Conservation (phyloP, 305 asterid genomes). For the Galium porrigens region DNA sequence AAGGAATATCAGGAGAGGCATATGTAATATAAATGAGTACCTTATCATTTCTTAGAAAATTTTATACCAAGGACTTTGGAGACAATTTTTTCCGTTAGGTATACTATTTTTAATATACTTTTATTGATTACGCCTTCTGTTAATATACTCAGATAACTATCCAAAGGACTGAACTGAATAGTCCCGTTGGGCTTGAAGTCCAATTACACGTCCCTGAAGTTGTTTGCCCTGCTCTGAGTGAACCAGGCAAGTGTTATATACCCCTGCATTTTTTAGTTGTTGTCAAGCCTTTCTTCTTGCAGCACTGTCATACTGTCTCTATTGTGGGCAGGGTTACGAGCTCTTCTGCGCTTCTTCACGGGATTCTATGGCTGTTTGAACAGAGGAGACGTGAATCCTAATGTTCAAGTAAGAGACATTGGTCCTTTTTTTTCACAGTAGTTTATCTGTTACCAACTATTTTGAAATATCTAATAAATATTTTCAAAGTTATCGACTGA, state of each 20-base stretch:
- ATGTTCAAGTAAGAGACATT: constrained; percentile 39
- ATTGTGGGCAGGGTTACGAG: constrained; percentile 59
- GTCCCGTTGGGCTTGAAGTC: constrained; percentile 86
- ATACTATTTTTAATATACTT: not conserved
- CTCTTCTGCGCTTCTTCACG: constrained; percentile 94
- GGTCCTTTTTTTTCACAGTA: constrained; percentile 17
- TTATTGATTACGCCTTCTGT: not conserved
- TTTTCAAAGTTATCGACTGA: constrained; percentile 15
- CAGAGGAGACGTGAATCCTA: constrained; percentile 87
- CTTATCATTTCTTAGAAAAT: constrained; percentile 1
- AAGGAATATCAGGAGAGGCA: constrained; percentile 97
- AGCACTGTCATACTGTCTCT: constrained; percentile 13
- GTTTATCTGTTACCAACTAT: not conserved
- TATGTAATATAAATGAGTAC: constrained; percentile 35
- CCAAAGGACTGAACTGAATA: constrained; percentile 79
- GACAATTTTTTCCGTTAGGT: not conserved
- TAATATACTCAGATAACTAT: constrained; percentile 63
- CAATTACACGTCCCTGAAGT: constrained; percentile 80
- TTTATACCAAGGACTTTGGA: not conserved
- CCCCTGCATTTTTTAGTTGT: not conserved
- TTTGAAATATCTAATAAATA: not conserved
- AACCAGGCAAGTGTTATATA: constrained; percentile 58
- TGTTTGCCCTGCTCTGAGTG: constrained; percentile 95
- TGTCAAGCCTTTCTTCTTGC: constrained; percentile 10
- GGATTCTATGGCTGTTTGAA: constrained; percentile 83